Percentiles rank a stretch among this genome's conserved stretches.
These are phyloP conservation scores for Leavenworthia alabamica DNA, from an alignment of 345 rosid species.

Conservation along the genomic window DNA sequence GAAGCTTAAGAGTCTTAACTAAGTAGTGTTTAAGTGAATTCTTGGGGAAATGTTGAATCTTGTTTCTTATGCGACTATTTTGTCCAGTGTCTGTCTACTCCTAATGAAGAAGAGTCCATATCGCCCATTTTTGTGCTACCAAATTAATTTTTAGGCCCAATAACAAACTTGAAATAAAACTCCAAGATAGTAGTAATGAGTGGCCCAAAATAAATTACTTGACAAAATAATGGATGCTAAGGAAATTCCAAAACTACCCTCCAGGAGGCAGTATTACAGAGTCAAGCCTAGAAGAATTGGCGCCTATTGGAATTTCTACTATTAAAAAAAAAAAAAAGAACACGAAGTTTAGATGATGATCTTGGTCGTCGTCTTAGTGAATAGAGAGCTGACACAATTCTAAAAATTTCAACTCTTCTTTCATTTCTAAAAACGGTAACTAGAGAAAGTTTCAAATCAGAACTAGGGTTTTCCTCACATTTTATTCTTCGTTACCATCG, in stretches of 20 bases:
- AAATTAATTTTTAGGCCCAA: too few relatives aligned
- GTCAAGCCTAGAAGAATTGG: not conserved
- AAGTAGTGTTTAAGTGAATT: not conserved
- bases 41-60: not conserved
- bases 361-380: not conserved
- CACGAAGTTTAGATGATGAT: constrained; percentile 13
- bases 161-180: too few relatives aligned
- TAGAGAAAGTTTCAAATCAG: not conserved
- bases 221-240: not conserved
- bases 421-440: constrained; percentile 10
- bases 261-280: not conserved
- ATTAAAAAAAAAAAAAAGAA: not conserved
- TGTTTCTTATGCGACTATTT: not conserved
- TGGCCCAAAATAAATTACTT: too few relatives aligned
- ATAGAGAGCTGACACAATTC: constrained; percentile 1
- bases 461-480: constrained; percentile 18
- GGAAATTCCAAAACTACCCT: not conserved
- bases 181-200: too few relatives aligned
- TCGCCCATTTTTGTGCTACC: too few relatives aligned
- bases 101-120: too few relatives aligned
- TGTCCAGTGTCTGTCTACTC: constrained; percentile 9
- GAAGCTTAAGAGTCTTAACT: not conserved
- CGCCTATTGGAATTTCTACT: constrained; percentile 25
- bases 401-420: not conserved
- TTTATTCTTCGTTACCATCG: not conserved